phyloP scores from a whole-genome alignment of 352 stramenopile genomes.

The Achlya hypogyna region DNA sequence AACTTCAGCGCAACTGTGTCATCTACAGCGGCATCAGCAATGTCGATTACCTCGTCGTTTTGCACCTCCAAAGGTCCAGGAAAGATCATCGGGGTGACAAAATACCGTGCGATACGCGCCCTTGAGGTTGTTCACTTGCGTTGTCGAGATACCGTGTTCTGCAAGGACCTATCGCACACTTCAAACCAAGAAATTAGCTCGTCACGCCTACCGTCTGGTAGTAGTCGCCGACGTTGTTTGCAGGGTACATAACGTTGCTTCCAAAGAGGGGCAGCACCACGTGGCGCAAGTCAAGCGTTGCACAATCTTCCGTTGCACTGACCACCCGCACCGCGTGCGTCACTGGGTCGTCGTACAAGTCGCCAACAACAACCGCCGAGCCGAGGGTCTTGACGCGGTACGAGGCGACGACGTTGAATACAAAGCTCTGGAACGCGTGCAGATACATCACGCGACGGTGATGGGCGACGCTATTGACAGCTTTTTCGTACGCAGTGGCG shows the following conservation, averaged over 20 bases:
- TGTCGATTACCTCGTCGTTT: constrained; percentile 7
- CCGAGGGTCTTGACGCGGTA: constrained; percentile 35
- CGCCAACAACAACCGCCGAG: constrained; percentile 36
- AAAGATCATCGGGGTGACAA: constrained; percentile 31
- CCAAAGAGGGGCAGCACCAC: constrained; percentile 53
- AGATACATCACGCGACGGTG: constrained; percentile 59
- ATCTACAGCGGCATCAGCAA: neutral
- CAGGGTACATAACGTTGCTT: constrained; percentile 37
- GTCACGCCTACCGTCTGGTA: constrained; percentile 32
- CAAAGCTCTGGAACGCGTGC: constrained; percentile 67
- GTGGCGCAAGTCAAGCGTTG: constrained; percentile 25
- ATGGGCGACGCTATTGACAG: constrained; percentile 41
- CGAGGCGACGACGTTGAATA: constrained; percentile 62
- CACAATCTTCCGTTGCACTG: neutral
- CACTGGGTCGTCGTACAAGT: constrained; percentile 41
- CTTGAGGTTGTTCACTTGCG: constrained; percentile 36
- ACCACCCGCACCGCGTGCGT: constrained; percentile 13
- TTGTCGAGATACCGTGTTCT: constrained; percentile 35
- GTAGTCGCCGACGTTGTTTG: constrained; percentile 34
- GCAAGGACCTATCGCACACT: constrained; percentile 32
- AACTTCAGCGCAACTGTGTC: constrained; percentile 36
- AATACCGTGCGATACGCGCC: constrained; percentile 51
- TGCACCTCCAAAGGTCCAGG: constrained; percentile 27
- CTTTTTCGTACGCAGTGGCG: constrained; percentile 38
- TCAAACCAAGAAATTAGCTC: neutral